phyloP scores from a whole-genome alignment of 331 rosid genomes.

The Prunus yedoensis region DNA sequence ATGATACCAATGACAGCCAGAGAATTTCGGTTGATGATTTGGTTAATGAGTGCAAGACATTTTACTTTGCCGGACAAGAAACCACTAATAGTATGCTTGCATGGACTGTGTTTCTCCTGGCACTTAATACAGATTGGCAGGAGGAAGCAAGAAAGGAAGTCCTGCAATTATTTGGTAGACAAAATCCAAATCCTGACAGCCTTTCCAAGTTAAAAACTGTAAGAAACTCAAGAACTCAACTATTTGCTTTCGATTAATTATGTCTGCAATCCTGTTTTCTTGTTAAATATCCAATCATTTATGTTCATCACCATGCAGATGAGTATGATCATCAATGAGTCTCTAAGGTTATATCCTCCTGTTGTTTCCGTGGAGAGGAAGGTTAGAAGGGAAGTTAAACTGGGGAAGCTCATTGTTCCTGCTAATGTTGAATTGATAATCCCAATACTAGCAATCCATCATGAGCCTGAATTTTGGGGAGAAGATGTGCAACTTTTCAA shows the following conservation, averaged over 20 bases:
- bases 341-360: constrained; percentile 35
- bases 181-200: constrained; percentile 17
- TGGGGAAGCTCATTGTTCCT: constrained; percentile 22
- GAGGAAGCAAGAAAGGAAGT: constrained; percentile 37
- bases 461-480: constrained; percentile 29
- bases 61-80: constrained; percentile 44
- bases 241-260: too few species aligned
- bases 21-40: constrained; percentile 18
- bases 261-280: too few species aligned
- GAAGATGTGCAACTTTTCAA: constrained; percentile 24
- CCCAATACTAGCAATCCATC: constrained; percentile 17
- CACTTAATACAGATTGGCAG: constrained; percentile 35
- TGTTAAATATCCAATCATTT: not conserved
- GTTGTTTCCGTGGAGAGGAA: not conserved
- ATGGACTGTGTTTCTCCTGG: constrained; percentile 37
- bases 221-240: not conserved
- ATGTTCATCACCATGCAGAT: constrained; percentile 22
- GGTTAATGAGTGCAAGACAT: constrained; percentile 34
- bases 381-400: constrained; percentile 6
- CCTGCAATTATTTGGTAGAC: constrained; percentile 3
- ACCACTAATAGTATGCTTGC: constrained; percentile 31
- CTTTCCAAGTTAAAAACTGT: constrained; percentile 26
- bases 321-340: constrained; percentile 40
- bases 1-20: constrained; percentile 9
- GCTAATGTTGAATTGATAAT: not conserved